These are phyloP conservation scores for Gentiana dahurica DNA, from an alignment of 257 asterid genomes.

Conservation along the genomic window DNA sequence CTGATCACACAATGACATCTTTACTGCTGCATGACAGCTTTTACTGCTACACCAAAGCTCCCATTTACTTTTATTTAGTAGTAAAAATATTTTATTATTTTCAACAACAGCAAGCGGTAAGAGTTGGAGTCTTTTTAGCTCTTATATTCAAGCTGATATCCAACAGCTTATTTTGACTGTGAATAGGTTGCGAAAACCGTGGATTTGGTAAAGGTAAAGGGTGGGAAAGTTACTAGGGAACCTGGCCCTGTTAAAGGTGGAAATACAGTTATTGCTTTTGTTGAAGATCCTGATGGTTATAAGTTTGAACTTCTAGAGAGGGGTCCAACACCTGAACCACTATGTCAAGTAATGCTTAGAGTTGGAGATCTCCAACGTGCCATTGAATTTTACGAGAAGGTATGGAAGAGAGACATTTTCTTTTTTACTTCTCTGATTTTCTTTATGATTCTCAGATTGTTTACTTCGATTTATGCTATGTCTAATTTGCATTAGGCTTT, in stretches of 20 bases:
- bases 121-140: background rate
- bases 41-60: no score
- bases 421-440: background rate
- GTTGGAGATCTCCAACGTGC: constrained; percentile 96
- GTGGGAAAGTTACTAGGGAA: constrained; percentile 92
- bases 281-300: constrained; percentile 98
- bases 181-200: constrained; percentile 77
- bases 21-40: no score
- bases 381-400: constrained; percentile 84
- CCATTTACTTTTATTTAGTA: background rate
- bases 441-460: background rate
- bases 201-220: constrained; percentile 87
- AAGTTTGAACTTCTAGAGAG: constrained; percentile 95
- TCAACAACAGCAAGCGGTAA: background rate
- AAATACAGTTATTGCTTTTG: constrained; percentile 80
- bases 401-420: constrained; percentile 7
- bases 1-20: no score
- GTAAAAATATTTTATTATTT: background rate
- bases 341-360: constrained; percentile 98
- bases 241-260: constrained; percentile 99
- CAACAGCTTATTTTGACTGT: constrained; percentile 5
- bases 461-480: background rate
- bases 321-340: constrained; percentile 93
- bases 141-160: background rate
- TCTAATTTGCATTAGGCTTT: constrained; percentile 41